These are phyloP conservation scores for Eruca vesicaria DNA, from an alignment of 441 rosid species.

Conservation along the genomic window DNA sequence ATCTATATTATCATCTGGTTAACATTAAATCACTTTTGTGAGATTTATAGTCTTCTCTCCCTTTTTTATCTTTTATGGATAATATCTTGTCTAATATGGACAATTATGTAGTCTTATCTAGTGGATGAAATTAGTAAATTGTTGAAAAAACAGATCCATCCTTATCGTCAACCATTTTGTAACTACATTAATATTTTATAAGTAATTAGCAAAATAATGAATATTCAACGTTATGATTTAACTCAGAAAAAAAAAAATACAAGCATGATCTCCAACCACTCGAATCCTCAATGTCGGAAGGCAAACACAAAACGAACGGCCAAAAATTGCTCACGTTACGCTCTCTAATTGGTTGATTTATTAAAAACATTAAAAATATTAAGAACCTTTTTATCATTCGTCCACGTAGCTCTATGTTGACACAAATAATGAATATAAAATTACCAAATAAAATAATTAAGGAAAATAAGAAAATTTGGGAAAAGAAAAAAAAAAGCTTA, in stretches of 20 bases:
- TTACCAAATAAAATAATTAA: background rate
- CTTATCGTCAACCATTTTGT: slow-evolving; percentile 32
- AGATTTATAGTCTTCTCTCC: background rate
- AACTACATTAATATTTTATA: too few relatives aligned
- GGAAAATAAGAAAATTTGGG: background rate
- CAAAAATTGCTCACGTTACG: background rate
- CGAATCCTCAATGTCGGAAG: slow-evolving; percentile 16
- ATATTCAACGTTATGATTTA: background rate
- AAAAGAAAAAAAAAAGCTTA: background rate
- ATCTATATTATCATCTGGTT: background rate
- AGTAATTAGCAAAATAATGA: background rate
- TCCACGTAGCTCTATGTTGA: slow-evolving; percentile 15
- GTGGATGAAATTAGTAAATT: background rate
- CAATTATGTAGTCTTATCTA: slow-evolving; percentile 11
- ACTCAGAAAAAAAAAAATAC: background rate
- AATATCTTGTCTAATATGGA: slow-evolving; percentile 6
- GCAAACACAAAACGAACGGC: slow-evolving; percentile 24
- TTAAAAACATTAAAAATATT: background rate
- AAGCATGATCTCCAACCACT: slow-evolving; percentile 27
- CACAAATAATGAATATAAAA: background rate
- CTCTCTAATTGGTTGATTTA: background rate
- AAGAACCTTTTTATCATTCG: slow-evolving; percentile 12
- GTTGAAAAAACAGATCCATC: slow-evolving; percentile 15
- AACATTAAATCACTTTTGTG: background rate
- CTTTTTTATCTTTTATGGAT: background rate